A percentile compares a stretch with the other conserved stretches of the same genome.
Conservation (phyloP, 352 stramenopile genomes). For the Globisporangium nunn region DNA sequence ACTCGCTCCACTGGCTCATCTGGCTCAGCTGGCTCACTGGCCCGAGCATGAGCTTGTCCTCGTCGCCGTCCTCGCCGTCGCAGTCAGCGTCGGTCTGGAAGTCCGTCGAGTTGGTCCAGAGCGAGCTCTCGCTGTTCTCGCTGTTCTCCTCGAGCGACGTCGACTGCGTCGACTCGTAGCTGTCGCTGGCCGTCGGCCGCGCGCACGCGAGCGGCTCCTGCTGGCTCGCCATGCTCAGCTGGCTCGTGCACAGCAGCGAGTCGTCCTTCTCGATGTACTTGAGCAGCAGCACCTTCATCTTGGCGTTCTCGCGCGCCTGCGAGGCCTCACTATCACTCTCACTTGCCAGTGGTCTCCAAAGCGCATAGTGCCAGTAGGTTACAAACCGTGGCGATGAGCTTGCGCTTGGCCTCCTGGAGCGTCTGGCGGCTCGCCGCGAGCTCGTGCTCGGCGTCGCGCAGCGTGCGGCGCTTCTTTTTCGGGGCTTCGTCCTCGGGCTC, state of each 20-base stretch:
- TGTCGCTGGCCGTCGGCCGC: slow-evolving; percentile 10
- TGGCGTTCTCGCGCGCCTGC: slow-evolving; percentile 75
- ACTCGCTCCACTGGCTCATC: slow-evolving; percentile 76
- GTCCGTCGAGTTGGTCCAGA: slow-evolving; percentile 54
- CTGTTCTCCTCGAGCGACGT: slow-evolving; percentile 40
- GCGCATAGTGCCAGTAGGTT: not conserved
- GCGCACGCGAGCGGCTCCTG: slow-evolving; percentile 13
- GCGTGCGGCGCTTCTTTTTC: slow-evolving; percentile 62
- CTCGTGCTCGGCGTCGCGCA: slow-evolving; percentile 61
- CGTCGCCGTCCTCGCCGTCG: slow-evolving; percentile 18
- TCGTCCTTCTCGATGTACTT: slow-evolving; percentile 86
- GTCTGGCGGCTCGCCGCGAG: slow-evolving; percentile 34
- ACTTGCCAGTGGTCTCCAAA: not conserved
- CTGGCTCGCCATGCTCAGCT: slow-evolving; percentile 44
- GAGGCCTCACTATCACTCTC: not conserved
- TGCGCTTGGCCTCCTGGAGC: slow-evolving; percentile 50
- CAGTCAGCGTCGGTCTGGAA: slow-evolving; percentile 26
- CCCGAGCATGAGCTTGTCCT: slow-evolving; percentile 29
- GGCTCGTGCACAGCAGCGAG: slow-evolving; percentile 66
- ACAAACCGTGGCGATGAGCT: slow-evolving; percentile 57
- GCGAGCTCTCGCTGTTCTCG: slow-evolving; percentile 46
- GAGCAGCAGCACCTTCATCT: slow-evolving; percentile 83
- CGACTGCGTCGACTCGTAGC: slow-evolving; percentile 35
- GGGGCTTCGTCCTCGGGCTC: slow-evolving; percentile 18
- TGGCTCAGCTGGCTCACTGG: slow-evolving; percentile 66